Base-by-base conservation (phyloP, 176 grass and related monocot genomes). In the Phyllostachys edulis region DNA sequence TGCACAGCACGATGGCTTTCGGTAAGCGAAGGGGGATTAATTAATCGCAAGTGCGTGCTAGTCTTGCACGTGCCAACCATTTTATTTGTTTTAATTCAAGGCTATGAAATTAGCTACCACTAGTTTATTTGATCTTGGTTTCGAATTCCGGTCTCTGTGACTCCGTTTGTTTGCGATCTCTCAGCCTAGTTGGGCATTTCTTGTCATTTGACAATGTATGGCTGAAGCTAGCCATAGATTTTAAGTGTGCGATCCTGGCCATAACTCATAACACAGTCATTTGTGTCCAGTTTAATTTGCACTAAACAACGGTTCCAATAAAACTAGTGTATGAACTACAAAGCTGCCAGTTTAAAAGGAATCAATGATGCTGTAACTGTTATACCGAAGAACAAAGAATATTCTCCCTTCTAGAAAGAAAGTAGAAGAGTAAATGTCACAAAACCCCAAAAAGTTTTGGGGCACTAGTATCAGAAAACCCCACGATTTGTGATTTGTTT, bases 321-420 rank as follows among this genome's bases (percentile, higher is more conserved):
- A 24, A 50, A 20, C 59, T 74, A 63, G n/a, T 6, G n/a, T 10
- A 23, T 46, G 27, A 50, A 18, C 16, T n/a, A 4, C 45, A 66
- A 67, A 24, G 34, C 47, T 11, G 61, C 11, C 62, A 39, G 59
- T 73, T 51, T 42, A 47, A 86, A 50, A 21, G 38, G 39, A 55
- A 32, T 37, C 24, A 0, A 29, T 37, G 17, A 55, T 37, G 9
- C 12, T 17, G 45, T 4, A 8, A 38, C 46, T 67, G 0, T 13
- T 57, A 72, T 10, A 86, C 68, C 73, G 74, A 78, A 86, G 52
- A 90, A 89, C 51, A 81, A 71, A 77, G 41, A 87, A 77, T 67
- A 45, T 37, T 81, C 71, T 76, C 72, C 61, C 2, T 89, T 80
- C 62, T 50, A 86, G 73, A 86, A 63, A 86, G 78, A 86, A 63